These are phyloP conservation scores for Sideroxylon spinosum DNA, from an alignment of 179 eudicot genomes.

Conservation along the genomic window DNA sequence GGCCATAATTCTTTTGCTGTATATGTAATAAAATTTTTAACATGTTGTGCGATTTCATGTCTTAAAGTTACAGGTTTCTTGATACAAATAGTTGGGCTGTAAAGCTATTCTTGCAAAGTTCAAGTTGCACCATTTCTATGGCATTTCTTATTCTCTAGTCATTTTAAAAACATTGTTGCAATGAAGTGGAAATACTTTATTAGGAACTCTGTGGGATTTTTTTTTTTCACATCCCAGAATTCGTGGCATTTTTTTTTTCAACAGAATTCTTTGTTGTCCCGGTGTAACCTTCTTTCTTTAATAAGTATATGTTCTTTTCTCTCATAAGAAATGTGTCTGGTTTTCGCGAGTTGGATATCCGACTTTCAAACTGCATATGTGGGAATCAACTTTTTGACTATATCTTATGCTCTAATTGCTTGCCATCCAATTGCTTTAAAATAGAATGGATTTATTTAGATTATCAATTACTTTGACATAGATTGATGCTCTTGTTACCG, in stretches of 20 bases:
- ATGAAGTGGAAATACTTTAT: neutral
- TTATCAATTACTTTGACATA: neutral
- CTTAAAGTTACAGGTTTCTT: constrained; percentile 19
- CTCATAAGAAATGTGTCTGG: neutral
- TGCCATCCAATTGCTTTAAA: constrained; percentile 1
- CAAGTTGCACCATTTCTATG: neutral
- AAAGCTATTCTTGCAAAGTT: neutral
- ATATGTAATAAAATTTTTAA: constrained; percentile 16
- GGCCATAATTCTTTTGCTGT: constrained; percentile 35
- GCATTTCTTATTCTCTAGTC: neutral
- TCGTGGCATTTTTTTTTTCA: neutral
- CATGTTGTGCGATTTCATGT: constrained; percentile 15
- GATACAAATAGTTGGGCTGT: constrained; percentile 6
- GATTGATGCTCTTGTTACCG: too few relatives aligned
- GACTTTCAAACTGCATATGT: neutral
- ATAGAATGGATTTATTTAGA: neutral
- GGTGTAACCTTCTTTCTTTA: neutral
- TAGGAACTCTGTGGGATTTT: constrained; percentile 1
- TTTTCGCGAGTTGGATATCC: neutral
- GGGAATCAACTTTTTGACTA: neutral
- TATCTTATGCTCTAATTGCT: neutral
- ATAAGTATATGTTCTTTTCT: neutral
- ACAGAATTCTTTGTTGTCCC: neutral
- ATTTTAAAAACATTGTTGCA: neutral
- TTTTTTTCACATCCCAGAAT: neutral